phyloP scores from a whole-genome alignment of 2,329 filamentous ascomycete species.

The Gliomastix tumulicola region DNA sequence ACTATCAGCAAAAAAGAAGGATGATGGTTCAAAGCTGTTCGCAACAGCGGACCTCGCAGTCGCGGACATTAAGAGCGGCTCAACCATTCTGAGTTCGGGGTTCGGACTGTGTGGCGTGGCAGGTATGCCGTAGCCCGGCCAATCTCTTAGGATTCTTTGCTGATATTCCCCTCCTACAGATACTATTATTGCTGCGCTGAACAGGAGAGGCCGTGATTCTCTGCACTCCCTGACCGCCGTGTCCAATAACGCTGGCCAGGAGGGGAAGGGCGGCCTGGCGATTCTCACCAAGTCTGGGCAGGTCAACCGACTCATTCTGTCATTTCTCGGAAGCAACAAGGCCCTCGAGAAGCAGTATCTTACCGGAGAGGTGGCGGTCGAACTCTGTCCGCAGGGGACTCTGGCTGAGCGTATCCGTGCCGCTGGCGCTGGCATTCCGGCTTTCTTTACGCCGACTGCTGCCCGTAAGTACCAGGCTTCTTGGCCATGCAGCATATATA shows the following conservation, averaged over 20 bases:
- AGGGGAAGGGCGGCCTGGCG: constrained; percentile 61
- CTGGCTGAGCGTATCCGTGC: constrained; percentile 66
- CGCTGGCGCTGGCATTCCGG: constrained; percentile 69
- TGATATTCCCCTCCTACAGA: constrained; percentile 37
- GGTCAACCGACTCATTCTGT: constrained; percentile 64
- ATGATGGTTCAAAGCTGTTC: constrained; percentile 38
- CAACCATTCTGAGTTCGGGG: constrained; percentile 67
- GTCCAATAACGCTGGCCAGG: constrained; percentile 73
- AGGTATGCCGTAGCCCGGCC: constrained; percentile 29
- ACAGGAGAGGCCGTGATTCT: constrained; percentile 48
- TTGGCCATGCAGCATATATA: too few relatives aligned
- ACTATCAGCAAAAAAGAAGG: constrained; percentile 4
- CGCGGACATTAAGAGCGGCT: constrained; percentile 62
- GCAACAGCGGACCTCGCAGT: constrained; percentile 61
- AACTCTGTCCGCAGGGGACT: constrained; percentile 71
- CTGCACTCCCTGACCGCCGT: constrained; percentile 67
- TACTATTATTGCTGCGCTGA: constrained; percentile 64
- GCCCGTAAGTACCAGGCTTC: constrained; percentile 52
- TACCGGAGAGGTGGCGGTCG: constrained; percentile 63
- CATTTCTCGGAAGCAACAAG: constrained; percentile 74
- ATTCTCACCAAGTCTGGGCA: constrained; percentile 63
- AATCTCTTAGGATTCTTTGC: too few relatives aligned
- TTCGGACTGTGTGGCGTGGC: constrained; percentile 76
- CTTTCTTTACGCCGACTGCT: constrained; percentile 74
- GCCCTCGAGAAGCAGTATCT: constrained; percentile 67